Conservation (phyloP, 78 protist genomes). For the Dictyostelium brefeldianum region DNA sequence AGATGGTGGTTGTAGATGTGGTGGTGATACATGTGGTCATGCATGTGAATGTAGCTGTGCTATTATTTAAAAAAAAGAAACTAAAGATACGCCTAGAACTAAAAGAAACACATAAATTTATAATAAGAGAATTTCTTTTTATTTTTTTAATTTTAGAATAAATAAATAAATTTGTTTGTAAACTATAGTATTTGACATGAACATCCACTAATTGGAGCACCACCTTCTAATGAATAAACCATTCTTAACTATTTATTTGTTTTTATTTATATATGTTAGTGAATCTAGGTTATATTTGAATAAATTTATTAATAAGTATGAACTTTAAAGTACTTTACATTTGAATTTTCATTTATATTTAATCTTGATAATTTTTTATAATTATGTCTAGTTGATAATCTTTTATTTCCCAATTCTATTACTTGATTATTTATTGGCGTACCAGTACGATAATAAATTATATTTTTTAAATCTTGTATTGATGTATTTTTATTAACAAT, state of each 20-base stretch:
- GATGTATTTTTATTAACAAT: neutral
- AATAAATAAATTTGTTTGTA: neutral
- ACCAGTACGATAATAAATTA: slow-evolving; percentile 18
- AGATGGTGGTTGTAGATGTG: neutral
- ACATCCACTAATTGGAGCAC: neutral
- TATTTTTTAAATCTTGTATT: slow-evolving; percentile 3
- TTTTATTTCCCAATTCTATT: slow-evolving; percentile 9
- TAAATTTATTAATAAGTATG: neutral
- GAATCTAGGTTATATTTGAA: too few species aligned
- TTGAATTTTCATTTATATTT: neutral
- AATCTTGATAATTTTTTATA: neutral
- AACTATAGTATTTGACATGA: neutral
- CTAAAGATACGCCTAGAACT: too few species aligned
- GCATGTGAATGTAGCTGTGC: too few species aligned
- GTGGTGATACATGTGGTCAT: too few species aligned
- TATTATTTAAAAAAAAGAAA: too few species aligned
- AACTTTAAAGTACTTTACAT: neutral
- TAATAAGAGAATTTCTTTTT: neutral
- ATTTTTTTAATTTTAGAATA: neutral
- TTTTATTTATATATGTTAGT: too few species aligned
- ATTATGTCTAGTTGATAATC: slow-evolving; percentile 23
- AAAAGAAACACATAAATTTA: too few species aligned
- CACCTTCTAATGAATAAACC: slow-evolving; percentile 9
- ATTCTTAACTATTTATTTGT: slow-evolving; percentile 22
- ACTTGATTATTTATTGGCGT: slow-evolving; percentile 12